Percentiles rank a stretch among this genome's conserved stretches.
These are phyloP conservation scores for Chenopodium suecicum DNA, from an alignment of 148 eudicot species.

Conservation along the genomic window DNA sequence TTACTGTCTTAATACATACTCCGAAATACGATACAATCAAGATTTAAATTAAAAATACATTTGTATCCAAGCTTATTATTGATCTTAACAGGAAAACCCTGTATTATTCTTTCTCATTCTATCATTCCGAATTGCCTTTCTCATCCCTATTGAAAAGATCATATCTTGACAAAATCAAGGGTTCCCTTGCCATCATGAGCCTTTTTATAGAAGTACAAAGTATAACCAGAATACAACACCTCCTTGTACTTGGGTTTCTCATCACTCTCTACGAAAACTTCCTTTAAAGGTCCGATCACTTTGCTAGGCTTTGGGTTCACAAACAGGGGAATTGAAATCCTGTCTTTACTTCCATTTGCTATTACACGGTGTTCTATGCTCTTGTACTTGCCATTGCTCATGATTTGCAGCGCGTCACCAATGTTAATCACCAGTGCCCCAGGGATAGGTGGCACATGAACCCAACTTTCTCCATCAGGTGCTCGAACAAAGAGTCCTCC, in stretches of 20 bases:
- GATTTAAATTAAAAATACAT: no score
- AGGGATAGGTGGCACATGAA: slow-evolving; percentile 31
- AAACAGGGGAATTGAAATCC: slow-evolving; percentile 38
- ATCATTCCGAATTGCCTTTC: neutral
- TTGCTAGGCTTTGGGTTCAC: slow-evolving; percentile 28
- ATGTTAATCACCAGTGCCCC: slow-evolving; percentile 38
- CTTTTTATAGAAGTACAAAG: slow-evolving; percentile 31
- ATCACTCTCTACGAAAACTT: slow-evolving; percentile 26
- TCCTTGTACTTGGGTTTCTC: slow-evolving; percentile 34
- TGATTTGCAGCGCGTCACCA: slow-evolving; percentile 38
- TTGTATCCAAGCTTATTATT: neutral
- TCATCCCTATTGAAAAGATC: neutral
- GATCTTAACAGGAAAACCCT: neutral
- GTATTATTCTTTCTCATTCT: neutral
- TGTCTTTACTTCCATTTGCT: slow-evolving; percentile 25
- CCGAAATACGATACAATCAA: no score
- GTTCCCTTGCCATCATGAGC: slow-evolving; percentile 41
- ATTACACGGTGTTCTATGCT: slow-evolving; percentile 45
- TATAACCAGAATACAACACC: slow-evolving; percentile 35
- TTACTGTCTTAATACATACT: no score
- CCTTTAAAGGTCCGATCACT: slow-evolving; percentile 26
- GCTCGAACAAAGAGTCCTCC: slow-evolving; percentile 54
- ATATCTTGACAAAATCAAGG: slow-evolving; percentile 26
- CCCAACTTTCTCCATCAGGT: slow-evolving; percentile 23
- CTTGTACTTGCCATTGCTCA: slow-evolving; percentile 42